Percentiles rank a stretch among this genome's conserved stretches.
Evolutionary conservation across 2,329 filamentous ascomycete species (phyloP).

Genomic region (Hirsutella thompsonii): DNA sequence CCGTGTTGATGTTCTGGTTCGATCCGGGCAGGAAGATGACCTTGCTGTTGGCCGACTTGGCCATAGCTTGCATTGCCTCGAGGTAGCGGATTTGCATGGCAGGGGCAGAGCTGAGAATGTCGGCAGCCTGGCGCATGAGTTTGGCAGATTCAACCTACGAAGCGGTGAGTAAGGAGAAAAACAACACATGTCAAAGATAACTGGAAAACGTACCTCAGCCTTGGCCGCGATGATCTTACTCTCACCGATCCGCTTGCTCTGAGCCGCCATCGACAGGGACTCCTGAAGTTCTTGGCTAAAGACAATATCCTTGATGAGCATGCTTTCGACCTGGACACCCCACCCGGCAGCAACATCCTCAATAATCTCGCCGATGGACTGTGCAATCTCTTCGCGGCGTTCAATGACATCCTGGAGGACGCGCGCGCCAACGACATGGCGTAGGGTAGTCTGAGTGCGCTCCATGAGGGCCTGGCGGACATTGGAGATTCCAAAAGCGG

Average conservation of each 20-base stretch:
- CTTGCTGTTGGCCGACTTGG: slow-evolving; percentile 81
- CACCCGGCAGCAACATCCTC: slow-evolving; percentile 88
- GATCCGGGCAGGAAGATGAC: slow-evolving; percentile 67
- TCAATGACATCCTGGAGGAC: slow-evolving; percentile 97
- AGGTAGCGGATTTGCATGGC: slow-evolving; percentile 98
- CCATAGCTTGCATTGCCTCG: slow-evolving; percentile 98
- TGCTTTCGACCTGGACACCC: slow-evolving; percentile 93
- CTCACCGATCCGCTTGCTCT: slow-evolving; percentile 96
- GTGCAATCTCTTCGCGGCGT: slow-evolving; percentile 90
- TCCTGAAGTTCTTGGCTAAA: slow-evolving; percentile 95
- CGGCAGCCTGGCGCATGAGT: slow-evolving; percentile 83
- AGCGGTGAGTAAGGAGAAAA: not conserved
- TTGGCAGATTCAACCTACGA: slow-evolving; percentile 79
- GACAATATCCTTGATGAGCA: slow-evolving; percentile 99
- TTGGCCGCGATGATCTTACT: slow-evolving; percentile 96
- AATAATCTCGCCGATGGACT: slow-evolving; percentile 92
- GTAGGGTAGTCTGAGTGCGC: slow-evolving; percentile 93
- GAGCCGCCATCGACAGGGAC: slow-evolving; percentile 92
- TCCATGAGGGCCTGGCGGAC: slow-evolving; percentile 93
- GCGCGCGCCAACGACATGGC: slow-evolving; percentile 90
- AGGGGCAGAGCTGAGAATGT: slow-evolving; percentile 81
- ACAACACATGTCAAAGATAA: not conserved
- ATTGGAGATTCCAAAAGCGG: slow-evolving; percentile 91
- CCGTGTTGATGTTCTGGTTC: slow-evolving; percentile 39
- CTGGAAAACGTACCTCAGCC: slow-evolving; percentile 50